Base-by-base conservation (phyloP, 495 filamentous ascomycete species). In the Podospora didyma region DNA sequence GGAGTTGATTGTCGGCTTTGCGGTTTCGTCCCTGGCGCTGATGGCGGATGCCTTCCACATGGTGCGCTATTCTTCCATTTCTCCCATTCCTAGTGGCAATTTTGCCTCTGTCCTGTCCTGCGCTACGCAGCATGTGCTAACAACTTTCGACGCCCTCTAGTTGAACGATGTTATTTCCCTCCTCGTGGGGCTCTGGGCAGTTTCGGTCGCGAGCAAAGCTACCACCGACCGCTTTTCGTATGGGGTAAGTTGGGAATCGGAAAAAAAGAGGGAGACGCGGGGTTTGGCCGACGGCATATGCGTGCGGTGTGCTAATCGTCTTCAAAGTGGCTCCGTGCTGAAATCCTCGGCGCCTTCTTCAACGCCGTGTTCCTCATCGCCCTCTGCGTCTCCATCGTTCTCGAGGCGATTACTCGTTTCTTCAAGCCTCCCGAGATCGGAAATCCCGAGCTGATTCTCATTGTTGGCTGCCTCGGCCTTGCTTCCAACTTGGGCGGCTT, bases 21-120 rank as follows among this genome's bases (percentile, higher is more conserved):
- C 82, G 42, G 91, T 95, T 52, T 86, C 89, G 63, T 97, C 94
- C 24, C 83, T 98, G 58, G 94, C 94, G 17, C 80, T 98, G 53
- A 89, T 95, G 65, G 94, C 94, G 37, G 94, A 98, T 76, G 90
- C 94, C 54, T 98, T 97, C 75, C 94, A 98, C 66, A 98, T 98
- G 94, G 89, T 92, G 67, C 61, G 78, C 26, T 53, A 46, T 17
- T 16, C 35, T 51, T 37, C 34, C 56, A 46, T 14, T 41, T 44
- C 7, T 24, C 26, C 21, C 34, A 37, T 37, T 42, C n/a, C 39
- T 17, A 14, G 14, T 42, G 5, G 39, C n/a, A n/a, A n/a, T n/a
- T n/a, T n/a, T n/a, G n/a, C n/a, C n/a, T n/a, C n/a, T n/a, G n/a
- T n/a, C n/a, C n/a, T n/a, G n/a, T n/a, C n/a, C n/a, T n/a, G n/a